Evolutionary conservation across 202 grass and related monocot genomes (phyloP), one percentile per base, ranked within the genome.

Genomic region (Schoenoplectus triqueter): DNA sequence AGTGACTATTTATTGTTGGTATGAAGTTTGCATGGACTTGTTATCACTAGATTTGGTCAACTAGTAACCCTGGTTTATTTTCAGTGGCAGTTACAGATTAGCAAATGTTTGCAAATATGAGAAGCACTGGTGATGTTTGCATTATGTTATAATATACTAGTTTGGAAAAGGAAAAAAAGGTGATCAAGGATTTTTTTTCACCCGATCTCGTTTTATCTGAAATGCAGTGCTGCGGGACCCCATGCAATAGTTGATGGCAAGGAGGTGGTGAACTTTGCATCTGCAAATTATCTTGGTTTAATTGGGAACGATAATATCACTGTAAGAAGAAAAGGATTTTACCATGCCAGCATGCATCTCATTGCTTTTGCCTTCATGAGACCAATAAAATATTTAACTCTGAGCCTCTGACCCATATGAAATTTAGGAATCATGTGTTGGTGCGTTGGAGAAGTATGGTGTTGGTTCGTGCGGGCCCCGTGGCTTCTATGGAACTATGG

Each of bases 381-480:
- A 22, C 11, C 41, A 17, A 40, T 60, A 41, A 41, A 57, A 78
- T 21, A 41, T 59, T 51, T 59, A 42, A 6, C 11, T 57, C 14
- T 59, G 2, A 78, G 14, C 15, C 14, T 59, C 15, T 59, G 31
- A 31, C 31, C 84, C 48, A 72, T 86, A 71, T 84, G 79, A 78
- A 78, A 42, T 5, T 42, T 83, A 98, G 95, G 91, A 92, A 88
- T 90, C 92, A 73, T 98, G 92, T 18, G 50, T 95, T 69, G 87
- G 85, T 84, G 92, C 88, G 6, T 66, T 98, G 80, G 95, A 98
- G 88, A 98, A 98, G 89, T 98, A 98, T 52, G 95, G 95, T 86
- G 95, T 98, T 87, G 95, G 95, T 71, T 98, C 95, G 48, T 98
- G 95, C 78, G 92, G 95, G 77, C 95, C 95, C 72, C 92, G 95